Evolutionary conservation across 208 protist genomes (phyloP), one percentile per base, ranked within the genome.

Genomic region (Strigomonas galati): DNA sequence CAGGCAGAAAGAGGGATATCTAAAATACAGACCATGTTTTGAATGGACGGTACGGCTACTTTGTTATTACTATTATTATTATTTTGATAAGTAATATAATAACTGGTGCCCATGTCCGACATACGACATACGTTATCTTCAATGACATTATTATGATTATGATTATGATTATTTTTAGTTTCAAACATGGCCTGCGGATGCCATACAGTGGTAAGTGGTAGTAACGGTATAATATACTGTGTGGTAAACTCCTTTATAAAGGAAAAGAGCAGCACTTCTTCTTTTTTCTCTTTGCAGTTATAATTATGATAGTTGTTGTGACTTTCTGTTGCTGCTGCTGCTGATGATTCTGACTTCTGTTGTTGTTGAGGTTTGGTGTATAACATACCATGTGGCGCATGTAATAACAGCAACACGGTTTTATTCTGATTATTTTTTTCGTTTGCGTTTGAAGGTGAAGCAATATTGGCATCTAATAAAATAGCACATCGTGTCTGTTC

Each of bases 21-120:
- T 0, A 85, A 5, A 14, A 81, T 63, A 44, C 81, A 52, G 7
- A 72, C 65, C 14, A 85, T 62, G 52, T 73, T 76, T 35, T 72
- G 67, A 1, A 66, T 54, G 14, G 28, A 17, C 3, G 26, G 35
- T 10, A 40, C 35, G 5, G 48, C 23, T 4, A 4, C 19, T 4
- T 4, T 17, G 23, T 4, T 53, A 7, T 4, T 53, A 53, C 23
- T 53, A 53, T 53, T 53, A 53, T 17, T 17, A 21, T 53, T 53
- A 21, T 53, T 4, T 21, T 53, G 7, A 17, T 27, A 53, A 4
- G 15, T 2, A 49, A 61, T 9, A 9, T 21, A 26, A 54, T 74
- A 82, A 68, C 76, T 86, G 19, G 56, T 74, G 14, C 76, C 80
- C 1, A 86, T 61, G 4, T 7, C 9, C 0, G 46, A 52, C n/a